Evolutionary conservation across 768 basidiomycete genomes (phyloP), one percentile per base, ranked within the genome.

Genomic region (Leccinum boreale): DNA sequence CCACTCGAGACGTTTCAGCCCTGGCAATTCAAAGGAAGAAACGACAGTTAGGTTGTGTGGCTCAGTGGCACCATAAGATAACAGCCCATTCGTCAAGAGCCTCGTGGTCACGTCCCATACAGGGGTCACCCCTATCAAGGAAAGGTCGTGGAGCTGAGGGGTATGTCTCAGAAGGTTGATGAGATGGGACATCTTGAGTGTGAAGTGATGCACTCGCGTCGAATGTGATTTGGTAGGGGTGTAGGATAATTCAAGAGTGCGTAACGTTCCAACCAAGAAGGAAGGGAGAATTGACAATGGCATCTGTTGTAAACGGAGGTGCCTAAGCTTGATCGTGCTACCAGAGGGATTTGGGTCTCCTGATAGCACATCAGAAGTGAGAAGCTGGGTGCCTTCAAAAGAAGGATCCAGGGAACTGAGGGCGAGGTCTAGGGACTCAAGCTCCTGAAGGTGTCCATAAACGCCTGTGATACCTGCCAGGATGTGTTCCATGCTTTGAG

Each of bases 1-100:
- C 80, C 81, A 83, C 31, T 79, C 77, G 46, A 84, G 64, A n/a
- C 61, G 67, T 52, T 72, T 78, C 56, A 84, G 65, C 55, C 73
- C 70, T 4, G 63, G 66, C 33, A 84, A 73, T 52, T 67, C 68
- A 52, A 78, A 60, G 28, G 73, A 62, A 29, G 59, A 50, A 17
- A 55, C 59, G 39, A 65, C 53, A 5, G 36, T 39, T n/a, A 23
- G 52, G 19, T 52, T 47, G 39, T 28, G 57, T 51, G 49, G 48
- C 35, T 62, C 61, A 35, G 50, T 55, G 48, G 46, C 7, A 52
- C 49, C 56, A 19, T 58, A 44, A 12, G 53, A 44, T 54, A 51
- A 26, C 26, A 59, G 59, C 21, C 53, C 63, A 50, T 66, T 45
- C 56, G 59, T 59, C 19, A 55, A 29, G 23, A 49, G 49, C 19